Conservation (phyloP, 73 alveolate species). For the Paramecium bursaria region DNA sequence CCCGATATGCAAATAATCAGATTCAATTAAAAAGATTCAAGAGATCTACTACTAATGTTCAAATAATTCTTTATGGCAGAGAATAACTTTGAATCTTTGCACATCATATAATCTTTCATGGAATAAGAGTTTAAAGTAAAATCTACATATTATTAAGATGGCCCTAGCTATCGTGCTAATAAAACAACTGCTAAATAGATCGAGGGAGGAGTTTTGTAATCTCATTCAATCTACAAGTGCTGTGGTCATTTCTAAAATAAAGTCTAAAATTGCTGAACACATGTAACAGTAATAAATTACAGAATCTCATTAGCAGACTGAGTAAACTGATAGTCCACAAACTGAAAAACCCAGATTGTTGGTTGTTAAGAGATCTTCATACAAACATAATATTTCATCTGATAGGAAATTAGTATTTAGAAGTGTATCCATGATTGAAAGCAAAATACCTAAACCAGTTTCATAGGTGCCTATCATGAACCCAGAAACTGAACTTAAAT, state of each 20-base stretch:
- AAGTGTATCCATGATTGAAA: no score
- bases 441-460: no score
- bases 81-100: conserved; percentile 20
- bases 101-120: conserved; percentile 3
- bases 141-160: not conserved
- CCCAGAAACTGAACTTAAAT: conserved; percentile 49
- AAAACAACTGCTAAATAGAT: not conserved
- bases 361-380: no score
- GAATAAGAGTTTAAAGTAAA: conserved; percentile 47
- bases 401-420: no score
- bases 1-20: conserved; percentile 55
- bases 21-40: conserved; percentile 44
- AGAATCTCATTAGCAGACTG: no score
- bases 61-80: conserved; percentile 47
- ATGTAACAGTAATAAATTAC: no score
- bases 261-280: conserved; percentile 11
- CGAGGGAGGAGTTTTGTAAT: conserved; percentile 40
- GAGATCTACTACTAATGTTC: conserved; percentile 44
- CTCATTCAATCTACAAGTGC: conserved; percentile 9
- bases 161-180: conserved; percentile 17
- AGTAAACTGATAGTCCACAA: no score
- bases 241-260: conserved; percentile 10
- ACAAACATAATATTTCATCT: no score
- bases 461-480: no score
- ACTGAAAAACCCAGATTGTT: no score